Conservation (phyloP, 108 stramenopile genomes). For the Nitzschia inconspicua region DNA sequence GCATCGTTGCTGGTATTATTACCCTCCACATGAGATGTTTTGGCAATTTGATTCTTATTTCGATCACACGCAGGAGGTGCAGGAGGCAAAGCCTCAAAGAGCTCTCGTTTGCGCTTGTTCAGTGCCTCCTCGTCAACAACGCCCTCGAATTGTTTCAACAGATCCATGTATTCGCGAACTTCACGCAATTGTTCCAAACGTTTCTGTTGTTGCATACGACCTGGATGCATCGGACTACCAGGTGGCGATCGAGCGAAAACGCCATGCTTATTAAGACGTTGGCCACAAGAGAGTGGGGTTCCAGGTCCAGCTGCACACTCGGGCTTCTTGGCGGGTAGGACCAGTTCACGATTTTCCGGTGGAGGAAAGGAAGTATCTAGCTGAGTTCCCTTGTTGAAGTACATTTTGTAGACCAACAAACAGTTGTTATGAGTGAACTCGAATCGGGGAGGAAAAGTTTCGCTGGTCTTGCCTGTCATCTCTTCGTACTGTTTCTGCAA, state of each 20-base stretch:
- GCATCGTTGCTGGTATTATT: no score
- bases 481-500: constrained; percentile 32
- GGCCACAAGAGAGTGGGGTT: neutral
- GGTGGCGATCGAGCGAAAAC: no score
- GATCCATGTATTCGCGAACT: constrained; percentile 56
- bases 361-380: constrained; percentile 44
- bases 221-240: no score
- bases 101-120: constrained; percentile 45
- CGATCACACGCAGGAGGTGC: constrained; percentile 42
- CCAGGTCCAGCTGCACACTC: neutral
- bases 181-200: constrained; percentile 37
- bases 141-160: constrained; percentile 60
- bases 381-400: constrained; percentile 37
- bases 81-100: constrained; percentile 54
- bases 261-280: no score
- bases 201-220: neutral
- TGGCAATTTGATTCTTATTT: no score
- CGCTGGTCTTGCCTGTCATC: neutral
- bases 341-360: constrained; percentile 25
- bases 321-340: constrained; percentile 29
- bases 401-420: constrained; percentile 55
- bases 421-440: constrained; percentile 43
- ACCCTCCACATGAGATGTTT: no score
- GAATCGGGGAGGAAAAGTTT: constrained; percentile 4
- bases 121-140: constrained; percentile 44